These are phyloP conservation scores for Coemansia asiatica DNA, from an alignment of 192 early-diverging fungal species.

Conservation along the genomic window DNA sequence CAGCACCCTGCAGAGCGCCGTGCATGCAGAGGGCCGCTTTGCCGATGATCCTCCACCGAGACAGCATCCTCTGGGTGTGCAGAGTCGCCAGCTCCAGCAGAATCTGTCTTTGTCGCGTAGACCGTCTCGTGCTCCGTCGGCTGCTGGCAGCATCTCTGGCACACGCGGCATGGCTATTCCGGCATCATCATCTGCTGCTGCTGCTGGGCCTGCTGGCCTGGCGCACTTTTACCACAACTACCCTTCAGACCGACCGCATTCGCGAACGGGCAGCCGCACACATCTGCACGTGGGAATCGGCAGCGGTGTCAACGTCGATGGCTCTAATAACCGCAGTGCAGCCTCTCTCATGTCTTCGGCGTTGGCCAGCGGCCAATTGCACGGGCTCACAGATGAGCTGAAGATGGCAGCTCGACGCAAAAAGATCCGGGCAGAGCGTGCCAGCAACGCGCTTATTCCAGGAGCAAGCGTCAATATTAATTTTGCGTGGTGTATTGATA, in stretches of 20 bases:
- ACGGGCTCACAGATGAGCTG: conserved; percentile 31
- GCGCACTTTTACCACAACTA: conserved; percentile 10
- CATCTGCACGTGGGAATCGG: conserved; percentile 9
- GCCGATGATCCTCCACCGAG: conserved; percentile 17
- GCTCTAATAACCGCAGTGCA: conserved; percentile 12
- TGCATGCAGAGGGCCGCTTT: conserved; percentile 40
- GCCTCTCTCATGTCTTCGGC: conserved; percentile 42
- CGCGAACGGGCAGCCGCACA: conserved; percentile 1
- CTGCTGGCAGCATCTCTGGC: conserved; percentile 14
- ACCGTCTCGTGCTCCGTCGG: conserved; percentile 28
- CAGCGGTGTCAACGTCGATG: background rate
- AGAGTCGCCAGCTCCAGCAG: conserved; percentile 1
- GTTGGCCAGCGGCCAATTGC: conserved; percentile 13
- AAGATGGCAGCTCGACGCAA: conserved; percentile 47
- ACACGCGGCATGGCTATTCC: background rate
- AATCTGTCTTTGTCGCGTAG: conserved; percentile 4
- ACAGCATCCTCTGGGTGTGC: conserved; percentile 7
- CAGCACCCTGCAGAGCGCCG: conserved; percentile 32
- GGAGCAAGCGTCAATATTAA: conserved; percentile 57
- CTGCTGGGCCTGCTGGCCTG: conserved; percentile 2
- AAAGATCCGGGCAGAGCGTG: conserved; percentile 34
- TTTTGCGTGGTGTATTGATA: conserved; percentile 80
- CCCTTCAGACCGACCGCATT: conserved; percentile 10
- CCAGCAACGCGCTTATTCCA: conserved; percentile 19
- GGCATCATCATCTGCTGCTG: background rate